Percentiles rank a stretch among this genome's conserved stretches.
Evolutionary conservation across 208 protist genomes (phyloP).

Genomic region (Trypanosoma brucei): DNA sequence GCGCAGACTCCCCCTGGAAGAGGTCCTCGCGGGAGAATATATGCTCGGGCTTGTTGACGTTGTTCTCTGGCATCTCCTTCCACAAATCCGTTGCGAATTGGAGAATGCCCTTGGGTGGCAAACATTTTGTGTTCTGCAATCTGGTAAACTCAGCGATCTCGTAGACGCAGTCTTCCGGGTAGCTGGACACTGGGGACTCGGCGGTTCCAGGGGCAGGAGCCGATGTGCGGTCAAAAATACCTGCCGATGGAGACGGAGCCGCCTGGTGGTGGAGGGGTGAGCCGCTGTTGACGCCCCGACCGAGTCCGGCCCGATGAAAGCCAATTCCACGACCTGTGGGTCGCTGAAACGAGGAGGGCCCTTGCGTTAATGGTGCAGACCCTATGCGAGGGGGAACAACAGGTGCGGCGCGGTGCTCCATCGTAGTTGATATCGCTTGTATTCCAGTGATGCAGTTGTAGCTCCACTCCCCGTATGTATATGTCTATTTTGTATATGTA

Average conservation of each 20-base stretch:
- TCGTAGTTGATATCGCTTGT: not conserved
- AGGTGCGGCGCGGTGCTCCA: slow-evolving; percentile 14
- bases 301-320: slow-evolving; percentile 1
- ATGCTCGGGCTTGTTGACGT: slow-evolving; percentile 46
- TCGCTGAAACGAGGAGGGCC: slow-evolving; percentile 1
- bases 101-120: slow-evolving; percentile 37
- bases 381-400: slow-evolving; percentile 17
- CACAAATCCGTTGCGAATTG: slow-evolving; percentile 56
- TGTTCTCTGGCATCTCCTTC: slow-evolving; percentile 76
- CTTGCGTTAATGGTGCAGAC: slow-evolving; percentile 17
- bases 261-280: not conserved
- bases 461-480: not conserved
- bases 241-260: slow-evolving; percentile 11
- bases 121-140: slow-evolving; percentile 32
- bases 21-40: slow-evolving; percentile 64
- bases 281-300: slow-evolving; percentile 8
- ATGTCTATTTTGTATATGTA: no score
- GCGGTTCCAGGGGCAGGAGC: not conserved
- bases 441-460: not conserved
- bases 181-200: slow-evolving; percentile 19
- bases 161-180: slow-evolving; percentile 71
- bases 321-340: not conserved
- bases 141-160: slow-evolving; percentile 44
- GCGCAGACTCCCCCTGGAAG: slow-evolving; percentile 60
- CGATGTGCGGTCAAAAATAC: slow-evolving; percentile 16